These are phyloP conservation scores for Gossypioides kirkii DNA, from an alignment of 345 rosid species.

Conservation along the genomic window DNA sequence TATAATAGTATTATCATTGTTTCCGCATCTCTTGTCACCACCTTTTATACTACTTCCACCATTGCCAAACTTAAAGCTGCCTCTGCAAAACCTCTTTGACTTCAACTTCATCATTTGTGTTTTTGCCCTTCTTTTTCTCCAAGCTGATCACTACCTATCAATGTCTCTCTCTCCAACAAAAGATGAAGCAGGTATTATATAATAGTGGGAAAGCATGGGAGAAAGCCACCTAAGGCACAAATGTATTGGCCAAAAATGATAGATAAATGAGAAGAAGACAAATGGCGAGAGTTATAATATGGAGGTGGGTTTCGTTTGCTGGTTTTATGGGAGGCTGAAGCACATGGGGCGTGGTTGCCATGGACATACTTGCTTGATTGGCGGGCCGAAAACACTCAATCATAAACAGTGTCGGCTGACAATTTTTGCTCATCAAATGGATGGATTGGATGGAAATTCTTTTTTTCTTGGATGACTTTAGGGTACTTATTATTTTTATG, in stretches of 20 bases:
- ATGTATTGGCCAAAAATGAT: neutral
- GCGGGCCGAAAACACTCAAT: constrained; percentile 10
- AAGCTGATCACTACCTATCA: neutral
- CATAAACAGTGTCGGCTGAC: neutral
- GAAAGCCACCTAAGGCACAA: neutral
- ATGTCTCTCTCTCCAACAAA: neutral
- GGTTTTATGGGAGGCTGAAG: constrained; percentile 21
- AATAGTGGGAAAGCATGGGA: neutral
- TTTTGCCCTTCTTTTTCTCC: neutral
- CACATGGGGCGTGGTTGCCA: constrained; percentile 39
- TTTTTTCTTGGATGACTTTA: neutral
- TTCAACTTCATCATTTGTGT: constrained; percentile 54
- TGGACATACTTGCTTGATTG: constrained; percentile 51
- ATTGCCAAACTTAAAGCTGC: constrained; percentile 46
- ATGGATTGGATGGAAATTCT: neutral
- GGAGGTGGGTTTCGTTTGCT: constrained; percentile 22
- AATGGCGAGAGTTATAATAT: constrained; percentile 9
- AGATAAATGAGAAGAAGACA: constrained; percentile 18
- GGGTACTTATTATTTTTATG: neutral
- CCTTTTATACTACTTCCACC: constrained; percentile 14
- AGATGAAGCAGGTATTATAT: neutral
- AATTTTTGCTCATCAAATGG: neutral
- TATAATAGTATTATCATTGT: constrained; percentile 1
- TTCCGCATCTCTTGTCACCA: constrained; percentile 26
- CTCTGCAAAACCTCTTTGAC: constrained; percentile 61